Percentiles rank a stretch among this genome's conserved stretches.
phyloP scores from a whole-genome alignment of 768 basidiomycete genomes.

The Crassisporium funariophilum region DNA sequence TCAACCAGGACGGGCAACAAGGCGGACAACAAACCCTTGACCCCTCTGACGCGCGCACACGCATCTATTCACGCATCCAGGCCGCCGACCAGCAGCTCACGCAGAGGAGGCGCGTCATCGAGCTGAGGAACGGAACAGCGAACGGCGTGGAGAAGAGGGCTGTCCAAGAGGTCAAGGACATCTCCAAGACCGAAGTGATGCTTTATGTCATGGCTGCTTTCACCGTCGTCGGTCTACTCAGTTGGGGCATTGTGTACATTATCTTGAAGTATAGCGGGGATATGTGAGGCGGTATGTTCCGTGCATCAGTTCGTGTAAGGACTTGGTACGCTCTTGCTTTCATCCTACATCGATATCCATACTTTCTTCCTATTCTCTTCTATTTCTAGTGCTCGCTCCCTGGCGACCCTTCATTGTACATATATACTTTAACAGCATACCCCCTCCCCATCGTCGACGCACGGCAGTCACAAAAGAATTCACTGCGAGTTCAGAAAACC shows the following conservation, averaged over 20 bases:
- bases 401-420: too few species aligned
- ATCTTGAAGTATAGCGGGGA: conserved; percentile 20
- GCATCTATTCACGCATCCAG: conserved; percentile 48
- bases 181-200: conserved; percentile 23
- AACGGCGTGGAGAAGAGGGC: background rate
- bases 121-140: conserved; percentile 21
- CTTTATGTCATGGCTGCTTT: conserved; percentile 34
- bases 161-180: conserved; percentile 7
- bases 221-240: conserved; percentile 22
- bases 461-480: too few species aligned
- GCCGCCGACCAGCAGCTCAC: conserved; percentile 39
- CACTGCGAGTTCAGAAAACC: too few species aligned
- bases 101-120: conserved; percentile 31
- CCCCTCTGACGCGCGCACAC: conserved; percentile 57
- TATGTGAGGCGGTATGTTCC: too few species aligned
- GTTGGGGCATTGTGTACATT: conserved; percentile 22
- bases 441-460: too few species aligned
- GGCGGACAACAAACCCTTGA: conserved; percentile 38
- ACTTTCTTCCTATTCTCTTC: too few species aligned
- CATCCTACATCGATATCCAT: too few species aligned
- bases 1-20: conserved; percentile 23
- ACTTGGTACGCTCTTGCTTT: too few species aligned
- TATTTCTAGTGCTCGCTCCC: too few species aligned
- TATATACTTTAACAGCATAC: too few species aligned
- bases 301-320: too few species aligned